A percentile compares a stretch with the other conserved stretches of the same genome.
phyloP scores from a whole-genome alignment of 371 early-diverging fungal genomes.

The Capillidium heterosporum region DNA sequence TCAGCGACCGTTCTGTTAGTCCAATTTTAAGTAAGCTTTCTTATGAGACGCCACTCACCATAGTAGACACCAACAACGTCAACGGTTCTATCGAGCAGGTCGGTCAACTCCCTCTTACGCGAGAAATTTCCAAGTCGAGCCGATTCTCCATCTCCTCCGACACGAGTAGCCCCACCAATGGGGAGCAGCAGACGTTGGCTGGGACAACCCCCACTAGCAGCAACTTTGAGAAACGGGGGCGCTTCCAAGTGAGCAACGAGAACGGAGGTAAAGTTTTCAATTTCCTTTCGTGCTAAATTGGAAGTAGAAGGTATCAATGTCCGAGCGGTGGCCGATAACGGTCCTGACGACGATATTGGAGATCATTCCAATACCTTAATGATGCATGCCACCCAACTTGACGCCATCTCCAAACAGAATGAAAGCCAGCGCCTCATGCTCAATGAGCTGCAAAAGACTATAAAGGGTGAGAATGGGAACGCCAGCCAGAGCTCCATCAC shows the following conservation, averaged over 20 bases:
- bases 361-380: background rate
- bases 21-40: background rate
- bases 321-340: background rate
- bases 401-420: background rate
- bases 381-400: background rate
- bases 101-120: background rate
- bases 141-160: background rate
- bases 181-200: background rate
- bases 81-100: background rate
- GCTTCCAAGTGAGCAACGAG: slow-evolving; percentile 1
- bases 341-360: background rate
- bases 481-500: background rate
- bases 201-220: background rate
- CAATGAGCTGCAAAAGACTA: background rate
- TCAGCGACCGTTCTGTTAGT: background rate
- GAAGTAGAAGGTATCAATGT: background rate
- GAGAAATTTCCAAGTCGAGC: slow-evolving; percentile 1
- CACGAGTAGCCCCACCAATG: background rate
- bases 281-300: background rate
- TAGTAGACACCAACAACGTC: background rate
- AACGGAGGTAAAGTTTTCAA: background rate
- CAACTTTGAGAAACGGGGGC: background rate
- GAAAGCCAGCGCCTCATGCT: background rate
- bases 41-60: background rate
- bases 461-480: background rate